phyloP scores from a whole-genome alignment of 352 stramenopile genomes.

The Peronospora tabacina region DNA sequence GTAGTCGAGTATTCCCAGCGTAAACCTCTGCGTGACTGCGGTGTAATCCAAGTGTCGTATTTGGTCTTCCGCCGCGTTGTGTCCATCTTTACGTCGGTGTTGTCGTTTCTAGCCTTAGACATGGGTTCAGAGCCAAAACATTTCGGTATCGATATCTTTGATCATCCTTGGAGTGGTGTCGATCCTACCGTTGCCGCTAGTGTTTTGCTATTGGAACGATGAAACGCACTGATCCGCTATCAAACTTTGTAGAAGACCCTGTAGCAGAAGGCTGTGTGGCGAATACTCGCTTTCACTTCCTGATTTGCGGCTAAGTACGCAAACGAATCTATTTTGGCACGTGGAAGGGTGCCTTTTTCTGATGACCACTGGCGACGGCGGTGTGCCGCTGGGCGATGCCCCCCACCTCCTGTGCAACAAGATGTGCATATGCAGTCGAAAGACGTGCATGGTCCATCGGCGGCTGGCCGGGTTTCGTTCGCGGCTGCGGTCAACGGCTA shows the following conservation, averaged over 20 bases:
- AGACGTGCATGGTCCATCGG: too few species aligned
- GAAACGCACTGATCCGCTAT: conserved; percentile 51
- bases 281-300: conserved; percentile 56
- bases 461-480: too few species aligned
- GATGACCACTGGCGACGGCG: too few species aligned
- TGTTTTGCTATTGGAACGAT: conserved; percentile 57
- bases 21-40: conserved; percentile 48
- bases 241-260: conserved; percentile 73
- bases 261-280: conserved; percentile 68
- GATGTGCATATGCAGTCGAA: too few species aligned
- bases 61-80: conserved; percentile 52
- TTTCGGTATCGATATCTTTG: conserved; percentile 37
- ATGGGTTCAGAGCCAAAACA: conserved; percentile 27
- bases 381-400: too few species aligned
- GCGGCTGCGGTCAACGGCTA: too few species aligned
- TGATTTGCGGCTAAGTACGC: too few species aligned
- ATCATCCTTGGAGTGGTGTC: conserved; percentile 49
- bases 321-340: too few species aligned
- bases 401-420: too few species aligned
- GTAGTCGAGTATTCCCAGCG: conserved; percentile 60
- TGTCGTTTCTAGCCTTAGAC: conserved; percentile 45
- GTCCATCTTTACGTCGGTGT: conserved; percentile 43
- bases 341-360: too few species aligned
- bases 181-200: conserved; percentile 39
- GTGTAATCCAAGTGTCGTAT: conserved; percentile 51